phyloP scores from a whole-genome alignment of 176 grass and related monocot genomes.

The Poa annua region DNA sequence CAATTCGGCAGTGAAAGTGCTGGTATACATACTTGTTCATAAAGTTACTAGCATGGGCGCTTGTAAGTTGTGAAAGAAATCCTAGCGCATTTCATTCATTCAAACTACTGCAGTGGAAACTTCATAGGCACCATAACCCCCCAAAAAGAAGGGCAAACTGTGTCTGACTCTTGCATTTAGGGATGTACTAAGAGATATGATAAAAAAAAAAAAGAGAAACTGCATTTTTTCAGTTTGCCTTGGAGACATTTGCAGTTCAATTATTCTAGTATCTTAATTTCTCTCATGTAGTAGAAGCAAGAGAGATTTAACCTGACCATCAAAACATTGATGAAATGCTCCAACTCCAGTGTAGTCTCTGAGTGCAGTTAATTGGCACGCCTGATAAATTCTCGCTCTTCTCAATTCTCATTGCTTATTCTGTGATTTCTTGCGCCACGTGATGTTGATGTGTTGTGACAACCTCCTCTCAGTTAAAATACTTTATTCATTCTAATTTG shows the following conservation, averaged over 20 bases:
- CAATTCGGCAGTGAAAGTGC: background rate
- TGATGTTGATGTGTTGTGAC: background rate
- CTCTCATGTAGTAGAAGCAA: background rate
- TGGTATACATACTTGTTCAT: too few relatives aligned
- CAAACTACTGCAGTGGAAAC: background rate
- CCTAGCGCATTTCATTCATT: background rate
- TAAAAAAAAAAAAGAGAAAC: background rate
- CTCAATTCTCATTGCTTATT: background rate
- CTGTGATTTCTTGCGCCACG: background rate
- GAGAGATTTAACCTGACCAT: background rate
- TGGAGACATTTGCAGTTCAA: background rate
- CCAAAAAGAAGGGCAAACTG: background rate
- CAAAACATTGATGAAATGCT: background rate
- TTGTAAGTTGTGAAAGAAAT: background rate
- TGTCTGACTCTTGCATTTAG: background rate
- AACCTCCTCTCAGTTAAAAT: background rate
- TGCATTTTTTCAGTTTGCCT: background rate
- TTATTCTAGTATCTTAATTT: background rate
- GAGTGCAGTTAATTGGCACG: background rate
- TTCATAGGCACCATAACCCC: background rate
- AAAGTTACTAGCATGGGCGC: background rate
- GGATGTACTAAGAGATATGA: background rate
- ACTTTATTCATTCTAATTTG: conserved; percentile 29
- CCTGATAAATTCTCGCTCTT: background rate
- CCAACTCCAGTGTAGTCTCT: background rate